These are phyloP conservation scores for Trametes cubensis DNA, from an alignment of 768 basidiomycete genomes.

Conservation along the genomic window DNA sequence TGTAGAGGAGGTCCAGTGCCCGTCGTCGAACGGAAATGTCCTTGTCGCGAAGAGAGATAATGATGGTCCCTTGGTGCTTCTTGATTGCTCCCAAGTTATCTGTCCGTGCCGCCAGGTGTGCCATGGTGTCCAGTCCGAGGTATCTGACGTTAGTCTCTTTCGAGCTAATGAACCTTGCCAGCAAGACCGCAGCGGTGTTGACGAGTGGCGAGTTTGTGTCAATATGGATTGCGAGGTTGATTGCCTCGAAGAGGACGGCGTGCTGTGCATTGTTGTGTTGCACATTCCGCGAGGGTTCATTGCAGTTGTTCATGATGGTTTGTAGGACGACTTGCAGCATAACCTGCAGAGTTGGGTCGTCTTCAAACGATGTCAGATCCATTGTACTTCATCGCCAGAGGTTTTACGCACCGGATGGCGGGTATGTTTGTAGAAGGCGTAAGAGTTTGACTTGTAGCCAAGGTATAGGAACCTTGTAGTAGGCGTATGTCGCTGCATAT, in stretches of 20 bases:
- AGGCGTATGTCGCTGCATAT: constrained; percentile 86
- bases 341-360: constrained; percentile 78
- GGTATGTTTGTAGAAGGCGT: constrained; percentile 91
- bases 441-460: constrained; percentile 98
- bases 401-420: constrained; percentile 75
- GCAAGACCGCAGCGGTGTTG: constrained; percentile 81
- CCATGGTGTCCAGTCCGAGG: constrained; percentile 96
- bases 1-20: constrained; percentile 94
- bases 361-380: constrained; percentile 42
- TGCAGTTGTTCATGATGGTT: constrained; percentile 87
- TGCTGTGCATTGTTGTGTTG: constrained; percentile 99
- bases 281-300: constrained; percentile 90
- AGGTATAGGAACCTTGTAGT: constrained; percentile 96
- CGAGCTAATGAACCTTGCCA: constrained; percentile 95
- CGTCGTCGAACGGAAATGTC: constrained; percentile 95
- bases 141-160: constrained; percentile 99
- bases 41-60: constrained; percentile 90
- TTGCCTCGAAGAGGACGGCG: constrained; percentile 97
- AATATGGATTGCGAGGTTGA: constrained; percentile 92
- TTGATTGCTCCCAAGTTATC: constrained; percentile 93
- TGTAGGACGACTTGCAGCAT: constrained; percentile 84
- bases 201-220: constrained; percentile 91
- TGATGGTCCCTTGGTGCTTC: constrained; percentile 94
- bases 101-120: constrained; percentile 92
- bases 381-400: neutral